Base-by-base conservation (phyloP, 1,284 basidiomycete genomes). In the Ganoderma lingzhi region DNA sequence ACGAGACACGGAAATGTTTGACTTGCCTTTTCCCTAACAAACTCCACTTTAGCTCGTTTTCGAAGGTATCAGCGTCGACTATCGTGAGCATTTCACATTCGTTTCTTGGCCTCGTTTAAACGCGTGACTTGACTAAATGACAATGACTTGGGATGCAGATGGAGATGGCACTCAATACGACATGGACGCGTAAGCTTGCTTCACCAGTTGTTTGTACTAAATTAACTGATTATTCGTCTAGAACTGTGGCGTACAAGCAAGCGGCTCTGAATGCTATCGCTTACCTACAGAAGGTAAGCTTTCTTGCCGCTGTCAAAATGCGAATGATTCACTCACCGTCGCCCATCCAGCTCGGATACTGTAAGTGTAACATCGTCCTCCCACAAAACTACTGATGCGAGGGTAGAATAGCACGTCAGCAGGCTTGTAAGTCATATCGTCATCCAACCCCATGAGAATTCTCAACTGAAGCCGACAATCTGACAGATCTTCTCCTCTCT, bases 181-280 rank as follows among this genome's bases (percentile, higher is more conserved):
- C 76, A 94, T 94, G 92, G 90, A 93, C 73, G 89, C 91, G 88
- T 90, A 74, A 77, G 89, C 10, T 2, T 14, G 30, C 12, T 78
- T 17, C 9, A 53, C 2, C 28, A 17, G 35, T n/a, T 23, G 6
- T 15, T 32, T 17, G 35, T 58, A 53, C 35, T 30, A 39, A 32
- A 39, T 35, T 44, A 23, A 35, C 32, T 37, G 35, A 44, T 3
- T 35, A 45, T 4, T 45, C 30, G 39, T 44, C 6, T 63, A 91
- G 90, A 0, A 89, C 91, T 19, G 90, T 92, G 8, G 92, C 92
- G 3, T 94, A 92, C 78, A 93, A 93, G 77, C 91, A 93, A 77
- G 93, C 93, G 6, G 91, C 92, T 0, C 80, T 93, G 64, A 93
- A 93, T 72, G 87, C 90, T 6, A 94, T 95, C 71, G 85, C 87